Evolutionary conservation across 768 basidiomycete species (phyloP).

Genomic region (Rhodotorula paludigena): DNA sequence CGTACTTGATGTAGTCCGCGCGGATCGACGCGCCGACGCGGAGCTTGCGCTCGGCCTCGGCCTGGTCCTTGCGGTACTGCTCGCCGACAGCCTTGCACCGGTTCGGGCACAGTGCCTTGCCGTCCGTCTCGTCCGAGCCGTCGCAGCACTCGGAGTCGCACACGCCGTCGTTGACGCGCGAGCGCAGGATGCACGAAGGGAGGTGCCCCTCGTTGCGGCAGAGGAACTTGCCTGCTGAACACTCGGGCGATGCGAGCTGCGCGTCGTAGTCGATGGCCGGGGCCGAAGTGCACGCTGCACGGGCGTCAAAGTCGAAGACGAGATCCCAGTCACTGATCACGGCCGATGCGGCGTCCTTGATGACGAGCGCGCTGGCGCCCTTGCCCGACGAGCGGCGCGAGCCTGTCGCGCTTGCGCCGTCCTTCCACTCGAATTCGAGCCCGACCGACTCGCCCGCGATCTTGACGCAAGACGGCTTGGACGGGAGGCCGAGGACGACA

Average conservation of each 20-base stretch:
- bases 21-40: constrained; percentile 94
- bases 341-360: constrained; percentile 52
- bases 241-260: constrained; percentile 27
- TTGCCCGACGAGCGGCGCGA: constrained; percentile 33
- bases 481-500: constrained; percentile 66
- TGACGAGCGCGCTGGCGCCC: constrained; percentile 61
- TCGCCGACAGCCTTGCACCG: constrained; percentile 70
- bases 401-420: constrained; percentile 56
- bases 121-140: constrained; percentile 82
- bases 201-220: constrained; percentile 85
- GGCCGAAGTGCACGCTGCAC: constrained; percentile 9
- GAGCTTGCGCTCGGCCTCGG: constrained; percentile 69
- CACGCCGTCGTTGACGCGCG: constrained; percentile 83
- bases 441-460: constrained; percentile 48
- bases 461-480: constrained; percentile 61
- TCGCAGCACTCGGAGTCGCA: constrained; percentile 95
- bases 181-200: constrained; percentile 68
- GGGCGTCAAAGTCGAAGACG: constrained; percentile 40
- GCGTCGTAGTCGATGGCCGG: constrained; percentile 31
- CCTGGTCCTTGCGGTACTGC: constrained; percentile 61
- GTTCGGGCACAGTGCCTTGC: constrained; percentile 64
- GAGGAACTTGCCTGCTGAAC: constrained; percentile 56
- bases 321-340: constrained; percentile 50
- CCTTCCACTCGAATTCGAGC: constrained; percentile 64
- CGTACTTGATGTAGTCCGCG: constrained; percentile 76